Base-by-base conservation (phyloP, 2,329 filamentous ascomycete genomes). In the Sclerotinia trifoliorum region DNA sequence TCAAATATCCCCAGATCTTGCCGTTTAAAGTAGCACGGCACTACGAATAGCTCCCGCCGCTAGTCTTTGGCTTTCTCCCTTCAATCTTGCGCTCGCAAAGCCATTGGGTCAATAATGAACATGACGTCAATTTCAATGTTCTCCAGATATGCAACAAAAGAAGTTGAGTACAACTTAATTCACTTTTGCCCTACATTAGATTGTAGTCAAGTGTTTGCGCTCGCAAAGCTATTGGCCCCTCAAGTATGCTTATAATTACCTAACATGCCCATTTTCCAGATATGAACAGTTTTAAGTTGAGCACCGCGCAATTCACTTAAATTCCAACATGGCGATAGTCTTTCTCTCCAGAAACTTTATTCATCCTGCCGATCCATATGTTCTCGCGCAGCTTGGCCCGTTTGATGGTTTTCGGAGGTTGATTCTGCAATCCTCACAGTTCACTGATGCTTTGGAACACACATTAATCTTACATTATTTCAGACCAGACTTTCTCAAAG, bases 31-130 rank as follows among this genome's bases (percentile, higher is more conserved):
- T 44, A 17, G 7, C 8, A 8, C 10, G 2, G 24, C n/a, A 24
- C 56, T 44, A 58, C 0, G 2, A 7, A 17, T 35, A 62, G 21
- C 15, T 35, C 7, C 58, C 29, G 44, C 26, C 21, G 8, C 46
- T 62, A 62, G 29, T 26, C 29, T 51, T 8, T 19, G 44, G 15
- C 60, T 39, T 62, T 24, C 5, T 11, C 10, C 26, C 15, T 26
- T 51, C 29, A 51, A 39, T 24, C 51, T 51, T 62, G 60, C 58
- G 58, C 58, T 62, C 44, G 58, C 21, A 32, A 62, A 49, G 29
- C 21, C 8, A 62, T 39, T 62, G 44, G 44, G 6, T 35, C 11
- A 13, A 6, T 24, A 1, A 24, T 10, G 11, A 17, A 15, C 24
- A 39, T 62, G 19, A 62, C 29, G 58, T 49, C 58, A 62, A 62